Base-by-base conservation (phyloP, 2,329 filamentous ascomycete genomes). In the Zasmidium citrigriseum region DNA sequence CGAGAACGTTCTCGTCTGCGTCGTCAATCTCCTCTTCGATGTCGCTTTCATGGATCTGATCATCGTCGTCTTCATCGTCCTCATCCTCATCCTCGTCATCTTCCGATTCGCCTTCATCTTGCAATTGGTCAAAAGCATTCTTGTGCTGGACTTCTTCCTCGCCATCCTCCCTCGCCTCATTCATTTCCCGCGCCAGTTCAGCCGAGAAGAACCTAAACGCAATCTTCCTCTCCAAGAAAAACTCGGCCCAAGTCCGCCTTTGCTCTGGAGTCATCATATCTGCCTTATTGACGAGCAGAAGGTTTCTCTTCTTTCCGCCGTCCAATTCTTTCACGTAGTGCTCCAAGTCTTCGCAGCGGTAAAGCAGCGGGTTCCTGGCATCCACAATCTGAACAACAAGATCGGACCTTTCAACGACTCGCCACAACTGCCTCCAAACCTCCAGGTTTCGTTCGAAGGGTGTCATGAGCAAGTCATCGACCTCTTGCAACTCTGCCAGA, bases 311-410 rank as follows among this genome's bases (percentile, higher is more conserved):
- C 1, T 86, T 77, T 41, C 64, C 64, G n/a, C 59, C 60, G 69
- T 96, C 89, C 23, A 98, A 89, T 67, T 96, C 91, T 77, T 96
- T 96, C 69, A 99, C 95, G 67, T 99, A 99, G 65, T 81, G 83
- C 72, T 98, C 95, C 61, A 99, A 77, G 79, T 99, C 95, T 67
- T 96, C 93, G 4, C 90, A 96, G 58, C 96, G 86, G 78, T 98
- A 99, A 67, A 98, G 83, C 18, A 99, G 80, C 2, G 95, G 95
- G 74, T 97, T 97, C 70, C 95, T 84, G 9, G 96, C 95, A 78
- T 99, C 95, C 54, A 99, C 95, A 79, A 99, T 99, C 80, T 99
- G 95, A 34, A 99, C 95, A 2, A 99, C 86, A 44, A 99, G 79
- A 75, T 99, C 95, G 16, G 92, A 97, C 61, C 95, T 84, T 80